A percentile compares a stretch with the other conserved stretches of the same genome.
Evolutionary conservation across 441 rosid genomes (phyloP).

Genomic region (Jatropha multifida): DNA sequence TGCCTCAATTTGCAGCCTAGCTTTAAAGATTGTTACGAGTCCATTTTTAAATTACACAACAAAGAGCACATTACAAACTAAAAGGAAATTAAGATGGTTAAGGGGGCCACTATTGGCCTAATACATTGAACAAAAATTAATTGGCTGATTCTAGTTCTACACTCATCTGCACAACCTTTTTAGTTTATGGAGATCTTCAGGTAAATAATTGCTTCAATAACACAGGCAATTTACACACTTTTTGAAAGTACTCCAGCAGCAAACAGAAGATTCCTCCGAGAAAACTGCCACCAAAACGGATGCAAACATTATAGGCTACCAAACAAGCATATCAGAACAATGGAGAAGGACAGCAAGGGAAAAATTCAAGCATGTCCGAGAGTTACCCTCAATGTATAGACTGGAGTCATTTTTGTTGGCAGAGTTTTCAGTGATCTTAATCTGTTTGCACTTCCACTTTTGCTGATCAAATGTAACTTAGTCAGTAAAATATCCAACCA

Average conservation of each 20-base stretch:
- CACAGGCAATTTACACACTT: slow-evolving; percentile 13
- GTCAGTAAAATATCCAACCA: neutral
- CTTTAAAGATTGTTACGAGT: too few relatives aligned
- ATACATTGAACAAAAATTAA: neutral
- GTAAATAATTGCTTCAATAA: neutral
- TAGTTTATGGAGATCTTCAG: neutral
- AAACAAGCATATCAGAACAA: neutral
- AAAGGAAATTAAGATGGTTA: neutral
- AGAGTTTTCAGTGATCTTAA: slow-evolving; percentile 77
- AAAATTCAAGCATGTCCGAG: neutral
- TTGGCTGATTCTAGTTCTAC: neutral
- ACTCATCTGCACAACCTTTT: neutral
- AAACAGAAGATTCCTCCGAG: slow-evolving; percentile 81
- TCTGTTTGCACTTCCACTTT: slow-evolving; percentile 72
- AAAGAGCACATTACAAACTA: neutral
- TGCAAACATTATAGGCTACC: neutral
- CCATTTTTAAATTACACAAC: too few relatives aligned
- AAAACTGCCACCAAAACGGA: slow-evolving; percentile 50
- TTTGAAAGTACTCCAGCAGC: slow-evolving; percentile 79
- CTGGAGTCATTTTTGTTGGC: slow-evolving; percentile 86
- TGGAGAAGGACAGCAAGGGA: neutral
- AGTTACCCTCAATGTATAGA: slow-evolving; percentile 67
- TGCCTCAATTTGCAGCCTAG: too few relatives aligned
- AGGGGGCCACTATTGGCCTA: neutral
- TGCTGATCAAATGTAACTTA: slow-evolving; percentile 32